These are phyloP conservation scores for Melocanna baccifera DNA, from an alignment of 176 grass and related monocot species.

Conservation along the genomic window DNA sequence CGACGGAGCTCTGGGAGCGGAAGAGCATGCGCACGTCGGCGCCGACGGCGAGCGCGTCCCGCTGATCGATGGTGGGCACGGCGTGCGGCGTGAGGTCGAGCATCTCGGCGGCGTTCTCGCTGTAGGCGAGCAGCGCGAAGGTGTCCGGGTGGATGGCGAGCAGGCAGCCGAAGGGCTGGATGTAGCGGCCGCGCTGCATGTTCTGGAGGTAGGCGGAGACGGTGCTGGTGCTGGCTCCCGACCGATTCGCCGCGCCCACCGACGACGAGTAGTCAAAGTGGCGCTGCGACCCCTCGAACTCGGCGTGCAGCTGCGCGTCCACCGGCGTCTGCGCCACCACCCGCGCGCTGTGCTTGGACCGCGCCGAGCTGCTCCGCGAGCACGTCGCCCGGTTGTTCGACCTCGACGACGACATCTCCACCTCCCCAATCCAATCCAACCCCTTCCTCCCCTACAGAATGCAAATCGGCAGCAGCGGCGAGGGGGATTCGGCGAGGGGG, in stretches of 20 bases:
- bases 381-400: slow-evolving; percentile 58
- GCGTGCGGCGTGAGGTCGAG: slow-evolving; percentile 90
- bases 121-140: slow-evolving; percentile 76
- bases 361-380: slow-evolving; percentile 65
- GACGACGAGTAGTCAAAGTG: slow-evolving; percentile 76
- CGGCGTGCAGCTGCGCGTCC: slow-evolving; percentile 72
- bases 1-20: slow-evolving; percentile 60
- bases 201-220: slow-evolving; percentile 77
- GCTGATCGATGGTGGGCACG: slow-evolving; percentile 89
- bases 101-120: slow-evolving; percentile 95
- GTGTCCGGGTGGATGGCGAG: slow-evolving; percentile 67
- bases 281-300: slow-evolving; percentile 67
- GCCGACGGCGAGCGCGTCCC: slow-evolving; percentile 59
- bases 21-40: slow-evolving; percentile 71
- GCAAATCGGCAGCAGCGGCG: neutral
- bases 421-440: neutral
- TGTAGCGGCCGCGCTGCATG: slow-evolving; percentile 73
- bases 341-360: slow-evolving; percentile 70
- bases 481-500: neutral
- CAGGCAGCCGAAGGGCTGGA: slow-evolving; percentile 90
- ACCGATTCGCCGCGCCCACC: slow-evolving; percentile 38
- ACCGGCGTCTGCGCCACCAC: slow-evolving; percentile 71
- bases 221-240: slow-evolving; percentile 32
- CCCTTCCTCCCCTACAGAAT: neutral
- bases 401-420: slow-evolving; percentile 73